A percentile compares a stretch with the other conserved stretches of the same genome.
These are phyloP conservation scores for Cynara cardunculus DNA, from an alignment of 129 eudicot species.

Conservation along the genomic window DNA sequence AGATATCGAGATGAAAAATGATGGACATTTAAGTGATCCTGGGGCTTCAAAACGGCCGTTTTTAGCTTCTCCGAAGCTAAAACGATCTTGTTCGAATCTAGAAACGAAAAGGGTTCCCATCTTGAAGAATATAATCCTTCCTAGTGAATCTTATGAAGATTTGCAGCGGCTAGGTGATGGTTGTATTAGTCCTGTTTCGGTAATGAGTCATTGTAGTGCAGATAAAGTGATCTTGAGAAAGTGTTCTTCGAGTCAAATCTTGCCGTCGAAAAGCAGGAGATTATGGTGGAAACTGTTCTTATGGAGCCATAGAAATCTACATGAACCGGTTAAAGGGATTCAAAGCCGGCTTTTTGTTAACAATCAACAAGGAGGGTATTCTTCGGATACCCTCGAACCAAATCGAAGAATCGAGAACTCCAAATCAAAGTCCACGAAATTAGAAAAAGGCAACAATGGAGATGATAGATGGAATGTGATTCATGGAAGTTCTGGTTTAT, in stretches of 20 bases:
- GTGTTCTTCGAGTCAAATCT: slow-evolving; percentile 76
- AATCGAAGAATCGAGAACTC: slow-evolving; percentile 41
- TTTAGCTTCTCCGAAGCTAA: slow-evolving; percentile 62
- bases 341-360: slow-evolving; percentile 18
- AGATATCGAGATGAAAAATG: slow-evolving; percentile 23
- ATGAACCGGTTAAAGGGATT: slow-evolving; percentile 31
- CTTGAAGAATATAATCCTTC: slow-evolving; percentile 21
- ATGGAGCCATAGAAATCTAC: slow-evolving; percentile 88
- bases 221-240: slow-evolving; percentile 80
- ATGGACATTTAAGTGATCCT: slow-evolving; percentile 78
- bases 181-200: slow-evolving; percentile 51
- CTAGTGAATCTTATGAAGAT: slow-evolving; percentile 59
- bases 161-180: slow-evolving; percentile 48
- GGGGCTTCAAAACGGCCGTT: slow-evolving; percentile 44
- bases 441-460: slow-evolving; percentile 22
- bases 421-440: slow-evolving; percentile 20
- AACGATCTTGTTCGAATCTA: slow-evolving; percentile 69
- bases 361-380: slow-evolving; percentile 80
- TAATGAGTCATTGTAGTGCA: slow-evolving; percentile 49
- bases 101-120: slow-evolving; percentile 43
- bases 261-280: slow-evolving; percentile 76
- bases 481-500: slow-evolving; percentile 44
- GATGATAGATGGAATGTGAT: slow-evolving; percentile 43
- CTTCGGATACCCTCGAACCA: slow-evolving; percentile 74
- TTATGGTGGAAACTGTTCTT: slow-evolving; percentile 94